phyloP scores from a whole-genome alignment of 371 early-diverging fungal species.

The Apophysomyces ossiformis region DNA sequence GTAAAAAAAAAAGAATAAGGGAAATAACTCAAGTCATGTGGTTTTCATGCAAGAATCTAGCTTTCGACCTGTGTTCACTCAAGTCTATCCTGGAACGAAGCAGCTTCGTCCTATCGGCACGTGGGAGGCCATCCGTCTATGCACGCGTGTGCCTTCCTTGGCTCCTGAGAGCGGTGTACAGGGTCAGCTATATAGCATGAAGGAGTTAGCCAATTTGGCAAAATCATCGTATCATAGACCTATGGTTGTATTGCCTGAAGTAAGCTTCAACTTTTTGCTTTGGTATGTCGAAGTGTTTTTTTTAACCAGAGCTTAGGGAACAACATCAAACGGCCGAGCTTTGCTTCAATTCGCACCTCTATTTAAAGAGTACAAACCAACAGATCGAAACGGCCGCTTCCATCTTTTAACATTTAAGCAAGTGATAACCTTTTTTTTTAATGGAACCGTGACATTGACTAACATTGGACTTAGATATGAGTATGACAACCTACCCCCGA shows the following conservation, averaged over 20 bases:
- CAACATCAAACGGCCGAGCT: slow-evolving; percentile 89
- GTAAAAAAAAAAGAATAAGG: slow-evolving; percentile 33
- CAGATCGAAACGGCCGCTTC: slow-evolving; percentile 58
- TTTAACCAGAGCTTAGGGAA: slow-evolving; percentile 51
- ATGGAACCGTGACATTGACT: neutral
- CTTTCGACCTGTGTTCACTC: slow-evolving; percentile 76
- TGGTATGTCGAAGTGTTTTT: no score
- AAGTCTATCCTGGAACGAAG: slow-evolving; percentile 56
- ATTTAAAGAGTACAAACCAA: slow-evolving; percentile 58
- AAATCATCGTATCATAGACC: slow-evolving; percentile 61
- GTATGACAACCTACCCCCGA: slow-evolving; percentile 67
- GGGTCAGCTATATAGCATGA: slow-evolving; percentile 41
- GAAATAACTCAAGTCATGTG: neutral
- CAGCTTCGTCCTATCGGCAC: slow-evolving; percentile 57
- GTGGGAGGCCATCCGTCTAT: slow-evolving; percentile 61
- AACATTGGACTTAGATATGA: slow-evolving; percentile 56
- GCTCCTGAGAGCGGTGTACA: slow-evolving; percentile 24
- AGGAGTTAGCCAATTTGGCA: slow-evolving; percentile 58
- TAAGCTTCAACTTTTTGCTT: slow-evolving; percentile 17
- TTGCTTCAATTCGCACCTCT: slow-evolving; percentile 76
- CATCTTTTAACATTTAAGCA: slow-evolving; percentile 76
- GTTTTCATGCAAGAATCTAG: slow-evolving; percentile 32
- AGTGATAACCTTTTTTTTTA: slow-evolving; percentile 22
- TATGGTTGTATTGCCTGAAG: slow-evolving; percentile 84
- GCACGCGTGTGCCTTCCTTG: slow-evolving; percentile 51